A percentile compares a stretch with the other conserved stretches of the same genome.
Conservation (phyloP, 179 eudicot genomes). For the Carnegiea gigantea region DNA sequence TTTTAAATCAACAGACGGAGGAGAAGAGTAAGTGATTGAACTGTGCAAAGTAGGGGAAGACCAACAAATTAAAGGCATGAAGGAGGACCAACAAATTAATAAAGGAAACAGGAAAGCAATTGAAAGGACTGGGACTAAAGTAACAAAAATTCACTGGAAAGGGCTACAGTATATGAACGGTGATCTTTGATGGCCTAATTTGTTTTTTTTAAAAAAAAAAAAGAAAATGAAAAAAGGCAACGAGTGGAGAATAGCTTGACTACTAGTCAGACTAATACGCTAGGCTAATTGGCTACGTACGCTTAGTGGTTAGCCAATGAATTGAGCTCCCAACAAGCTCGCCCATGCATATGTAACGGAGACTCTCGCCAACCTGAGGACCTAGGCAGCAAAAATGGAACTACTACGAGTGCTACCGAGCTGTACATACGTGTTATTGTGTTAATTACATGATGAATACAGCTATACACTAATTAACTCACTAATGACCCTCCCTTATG, state of each 20-base stretch:
- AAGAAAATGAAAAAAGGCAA: neutral
- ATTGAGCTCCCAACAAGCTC: neutral
- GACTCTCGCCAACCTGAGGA: conserved; percentile 4
- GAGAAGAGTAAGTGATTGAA: too few species aligned
- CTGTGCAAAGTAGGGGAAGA: too few species aligned
- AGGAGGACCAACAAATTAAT: neutral
- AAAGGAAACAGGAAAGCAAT: neutral
- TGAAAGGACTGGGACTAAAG: neutral
- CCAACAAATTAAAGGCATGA: neutral
- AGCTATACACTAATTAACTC: neutral
- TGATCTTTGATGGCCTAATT: neutral
- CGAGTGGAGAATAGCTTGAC: neutral
- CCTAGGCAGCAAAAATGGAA: neutral
- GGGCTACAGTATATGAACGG: neutral
- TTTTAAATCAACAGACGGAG: too few species aligned
- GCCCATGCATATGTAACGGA: neutral
- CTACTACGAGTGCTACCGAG: neutral
- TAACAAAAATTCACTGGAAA: neutral
- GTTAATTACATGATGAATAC: neutral
- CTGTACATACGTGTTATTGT: neutral
- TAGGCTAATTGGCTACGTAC: neutral
- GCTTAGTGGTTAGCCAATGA: neutral
- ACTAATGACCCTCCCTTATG: neutral
- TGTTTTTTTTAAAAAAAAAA: neutral
- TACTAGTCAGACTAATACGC: neutral